Percentiles rank a stretch among this genome's conserved stretches.
phyloP scores from a whole-genome alignment of 805 yeast genomes.

The Ogataea allantospora region DNA sequence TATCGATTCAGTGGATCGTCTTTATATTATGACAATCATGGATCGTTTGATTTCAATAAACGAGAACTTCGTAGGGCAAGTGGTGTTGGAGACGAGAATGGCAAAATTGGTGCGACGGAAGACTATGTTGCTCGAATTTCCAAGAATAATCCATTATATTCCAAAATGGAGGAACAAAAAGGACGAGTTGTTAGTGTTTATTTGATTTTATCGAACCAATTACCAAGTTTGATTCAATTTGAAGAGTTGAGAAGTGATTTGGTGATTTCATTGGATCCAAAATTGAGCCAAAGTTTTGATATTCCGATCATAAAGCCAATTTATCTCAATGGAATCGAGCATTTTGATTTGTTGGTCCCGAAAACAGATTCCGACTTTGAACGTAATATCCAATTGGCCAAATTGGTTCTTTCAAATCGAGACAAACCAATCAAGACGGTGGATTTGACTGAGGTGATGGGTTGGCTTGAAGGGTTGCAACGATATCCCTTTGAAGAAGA shows the following conservation, averaged over 20 bases:
- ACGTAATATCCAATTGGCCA: slow-evolving; percentile 19
- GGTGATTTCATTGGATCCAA: slow-evolving; percentile 50
- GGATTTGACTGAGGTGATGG: slow-evolving; percentile 20
- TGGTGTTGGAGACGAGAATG: slow-evolving; percentile 6
- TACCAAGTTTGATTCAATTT: slow-evolving; percentile 34
- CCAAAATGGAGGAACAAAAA: slow-evolving; percentile 18
- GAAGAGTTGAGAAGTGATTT: slow-evolving; percentile 40
- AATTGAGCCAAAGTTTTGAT: slow-evolving; percentile 17
- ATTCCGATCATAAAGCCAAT: slow-evolving; percentile 48
- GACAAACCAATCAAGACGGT: slow-evolving; percentile 17
- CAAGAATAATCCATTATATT: slow-evolving; percentile 29
- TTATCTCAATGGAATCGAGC: slow-evolving; percentile 45
- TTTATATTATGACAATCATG: slow-evolving; percentile 38
- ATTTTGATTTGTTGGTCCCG: slow-evolving; percentile 29
- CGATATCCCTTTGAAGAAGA: slow-evolving; percentile 21
- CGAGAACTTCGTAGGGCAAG: not conserved
- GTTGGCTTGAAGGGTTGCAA: slow-evolving; percentile 28
- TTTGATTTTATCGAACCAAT: slow-evolving; percentile 46
- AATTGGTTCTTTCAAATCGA: slow-evolving; percentile 22
- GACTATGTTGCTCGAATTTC: slow-evolving; percentile 34
- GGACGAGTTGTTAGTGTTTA: slow-evolving; percentile 34
- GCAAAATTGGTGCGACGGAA: slow-evolving; percentile 16
- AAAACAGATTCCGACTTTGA: slow-evolving; percentile 9
- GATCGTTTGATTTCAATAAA: slow-evolving; percentile 29
- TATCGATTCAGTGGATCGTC: slow-evolving; percentile 67